Evolutionary conservation across 257 asterid genomes (phyloP), one percentile per base, ranked within the genome.

Genomic region (Leonotis leonurus): DNA sequence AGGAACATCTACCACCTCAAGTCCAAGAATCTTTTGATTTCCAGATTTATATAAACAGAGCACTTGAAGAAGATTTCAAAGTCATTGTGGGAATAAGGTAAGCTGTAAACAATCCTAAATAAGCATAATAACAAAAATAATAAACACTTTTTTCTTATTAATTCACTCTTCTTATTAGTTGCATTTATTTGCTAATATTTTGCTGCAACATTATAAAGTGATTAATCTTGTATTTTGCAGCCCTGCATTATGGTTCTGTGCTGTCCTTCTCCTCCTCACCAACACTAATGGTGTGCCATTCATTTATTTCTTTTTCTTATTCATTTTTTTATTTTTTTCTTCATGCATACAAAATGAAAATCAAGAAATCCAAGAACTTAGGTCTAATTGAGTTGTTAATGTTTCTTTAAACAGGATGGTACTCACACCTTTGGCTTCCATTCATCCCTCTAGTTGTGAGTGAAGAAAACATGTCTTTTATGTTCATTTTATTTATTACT

Each of bases 31-130:
- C 83, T 24, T 91, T 91, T 63, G 71, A 91, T 77, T 91, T 91
- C 65, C 95, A 91, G 22, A 81, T 81, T 62, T 88, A 91, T 56
- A 88, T 91, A 60, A 80, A 75, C 49, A 69, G 93, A 76, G 80
- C 98, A 43, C 71, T 91, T 3, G 98, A 91, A 54, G 87, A 81
- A 65, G 98, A 91, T 70, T 84, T 92, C 80, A 88, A 86, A 75
- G 87, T 77, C 12, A 89, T 92, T 3, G 97, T 88, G 16, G 92
- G 95, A 8, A 92, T 92, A 45, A 92, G 97, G 98, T 92, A n/a
- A n/a, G n/a, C n/a, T n/a, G n/a, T n/a, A n/a, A n/a, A n/a, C n/a
- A n/a, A n/a, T n/a, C n/a, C n/a, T n/a, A n/a, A n/a, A n/a, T n/a
- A n/a, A n/a, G n/a, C n/a, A n/a, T n/a, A n/a, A n/a, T n/a, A n/a